Percentiles rank a stretch among this genome's conserved stretches.
Conservation (phyloP, 2,329 filamentous ascomycete species). For the Pseudogymnoascus sp. region DNA sequence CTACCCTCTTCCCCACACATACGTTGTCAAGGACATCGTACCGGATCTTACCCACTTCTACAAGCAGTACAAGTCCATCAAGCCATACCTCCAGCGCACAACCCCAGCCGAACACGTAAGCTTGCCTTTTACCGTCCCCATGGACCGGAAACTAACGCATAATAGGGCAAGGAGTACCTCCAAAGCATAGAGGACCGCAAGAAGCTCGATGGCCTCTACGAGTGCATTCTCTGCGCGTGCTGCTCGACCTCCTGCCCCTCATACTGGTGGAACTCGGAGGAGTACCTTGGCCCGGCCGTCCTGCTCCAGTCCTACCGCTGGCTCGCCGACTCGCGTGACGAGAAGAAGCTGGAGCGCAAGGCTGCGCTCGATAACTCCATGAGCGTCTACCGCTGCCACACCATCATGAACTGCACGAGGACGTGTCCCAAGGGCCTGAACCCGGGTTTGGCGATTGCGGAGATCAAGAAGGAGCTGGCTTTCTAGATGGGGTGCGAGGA, state of each 20-base stretch:
- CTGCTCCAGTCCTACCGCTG: conserved; percentile 97
- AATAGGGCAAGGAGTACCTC: conserved; percentile 79
- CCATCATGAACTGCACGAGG: conserved; percentile 95
- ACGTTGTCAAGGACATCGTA: conserved; percentile 97
- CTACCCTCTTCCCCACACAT: conserved; percentile 96
- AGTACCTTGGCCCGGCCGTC: conserved; percentile 95
- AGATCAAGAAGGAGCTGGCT: conserved; percentile 98
- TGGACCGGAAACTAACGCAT: conserved; percentile 11
- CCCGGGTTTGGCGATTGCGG: conserved; percentile 86
- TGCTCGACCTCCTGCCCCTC: conserved; percentile 99
- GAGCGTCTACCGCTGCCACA: conserved; percentile 98
- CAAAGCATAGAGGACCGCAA: conserved; percentile 86
- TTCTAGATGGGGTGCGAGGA: conserved; percentile 20
- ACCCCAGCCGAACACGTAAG: conserved; percentile 76
- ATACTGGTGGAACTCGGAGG: conserved; percentile 99
- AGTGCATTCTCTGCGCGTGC: conserved; percentile 98
- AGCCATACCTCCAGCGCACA: conserved; percentile 92
- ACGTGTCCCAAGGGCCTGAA: conserved; percentile 98
- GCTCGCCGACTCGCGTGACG: conserved; percentile 90
- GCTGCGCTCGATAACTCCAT: conserved; percentile 94
- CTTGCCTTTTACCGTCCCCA: conserved; percentile 17
- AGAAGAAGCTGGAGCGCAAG: conserved; percentile 81
- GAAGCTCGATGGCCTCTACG: conserved; percentile 97
- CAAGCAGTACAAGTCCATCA: conserved; percentile 99
- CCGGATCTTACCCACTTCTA: conserved; percentile 98